Evolutionary conservation across 768 basidiomycete species (phyloP), one percentile per base, ranked within the genome.

Genomic region (Calocybe gangraenosa): DNA sequence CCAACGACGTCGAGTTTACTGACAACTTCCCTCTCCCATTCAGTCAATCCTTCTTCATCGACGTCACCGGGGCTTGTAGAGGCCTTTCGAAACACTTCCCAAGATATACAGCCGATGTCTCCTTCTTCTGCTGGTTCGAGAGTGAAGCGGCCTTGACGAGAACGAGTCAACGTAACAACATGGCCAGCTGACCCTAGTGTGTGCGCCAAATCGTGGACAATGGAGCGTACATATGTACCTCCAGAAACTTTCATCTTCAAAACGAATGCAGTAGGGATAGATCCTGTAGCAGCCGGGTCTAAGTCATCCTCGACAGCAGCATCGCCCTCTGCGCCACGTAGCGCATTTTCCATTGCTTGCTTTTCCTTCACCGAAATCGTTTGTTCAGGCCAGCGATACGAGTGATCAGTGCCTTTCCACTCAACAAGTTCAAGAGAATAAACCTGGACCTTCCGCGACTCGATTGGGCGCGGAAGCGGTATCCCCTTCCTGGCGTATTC

Each of bases 151-250:
- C 92, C 91, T 73, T 98, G 96, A 31, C 89, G 76, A n/a, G 85
- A 83, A 28, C 96, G 81, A 11, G 81, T 87, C 48, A 98, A 75
- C 7, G 85, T 90, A 35, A 95, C 93, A 32, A 99, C 93, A 62
- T 96, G 92, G 0, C 92, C 96, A 3, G 90, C 90, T 19, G 87
- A 90, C 2, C 84, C 90, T 15, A 99, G 60, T 1, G 82, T 78
- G 50, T 81, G 81, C 13, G 87, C 92, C 7, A 99, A 74, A 62
- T 99, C 96, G 61, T 98, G 92, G 34, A 94, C 86, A 53, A 99
- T 86, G 1, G 88, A 93, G 40, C 96, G 85, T 43, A 99, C 94
- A 58, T 99, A 99, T 11, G 96, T 98, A 32, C 96, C 96, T 20
- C 90, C 88, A 7, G 93, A 94, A 5, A 98, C 96, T 50, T 75